Base-by-base conservation (phyloP, 2,329 filamentous ascomycete genomes). In the Curvularia eragrostidis region DNA sequence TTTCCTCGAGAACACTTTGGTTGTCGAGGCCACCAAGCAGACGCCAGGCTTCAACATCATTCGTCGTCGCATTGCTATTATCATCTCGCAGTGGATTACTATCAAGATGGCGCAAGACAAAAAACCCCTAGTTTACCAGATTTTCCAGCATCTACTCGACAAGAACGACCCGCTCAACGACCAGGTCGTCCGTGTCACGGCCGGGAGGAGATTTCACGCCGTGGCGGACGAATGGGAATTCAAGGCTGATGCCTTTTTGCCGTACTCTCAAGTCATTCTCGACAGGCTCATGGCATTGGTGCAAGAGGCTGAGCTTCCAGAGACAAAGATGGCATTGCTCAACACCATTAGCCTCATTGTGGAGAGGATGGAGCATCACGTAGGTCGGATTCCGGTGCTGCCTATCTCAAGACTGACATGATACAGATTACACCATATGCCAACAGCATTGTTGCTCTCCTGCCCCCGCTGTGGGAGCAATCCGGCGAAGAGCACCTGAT, bases 211-310 rank as follows among this genome's bases (percentile, higher is more conserved):
- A 68, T 85, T 99, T 49, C 89, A 89, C 66, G 85, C 85, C 64
- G 85, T 97, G 42, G 87, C 91, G 0, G 90, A 97, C 67, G 92
- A 96, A 42, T 92, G 93, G 74, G 89, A 89, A 52, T 98, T 97
- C 73, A 84, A 85, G 10, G 83, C 88, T 1, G 85, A 90, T 4
- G 79, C 82, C 10, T 97, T 98, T 73, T 73, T 90, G 50, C 91
- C 92, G 0, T 95, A 89, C 72, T 90, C 91, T 0, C 83, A 90
- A 1, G 85, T 89, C 19, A 87, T 91, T 9, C 82, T 99, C 10
- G 84, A 85, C 8, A 85, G 88, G 50, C 80, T 97, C 39, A 89
- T 97, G 81, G 81, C 83, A 18, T 80, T 98, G n/a, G 87, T 97
- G 24, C 84, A 89, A 62, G 89, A 91, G 63, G 89, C 93, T 2